Evolutionary conservation across 495 filamentous ascomycete species (phyloP).

Genomic region (Aspergillus incahuasiensis): DNA sequence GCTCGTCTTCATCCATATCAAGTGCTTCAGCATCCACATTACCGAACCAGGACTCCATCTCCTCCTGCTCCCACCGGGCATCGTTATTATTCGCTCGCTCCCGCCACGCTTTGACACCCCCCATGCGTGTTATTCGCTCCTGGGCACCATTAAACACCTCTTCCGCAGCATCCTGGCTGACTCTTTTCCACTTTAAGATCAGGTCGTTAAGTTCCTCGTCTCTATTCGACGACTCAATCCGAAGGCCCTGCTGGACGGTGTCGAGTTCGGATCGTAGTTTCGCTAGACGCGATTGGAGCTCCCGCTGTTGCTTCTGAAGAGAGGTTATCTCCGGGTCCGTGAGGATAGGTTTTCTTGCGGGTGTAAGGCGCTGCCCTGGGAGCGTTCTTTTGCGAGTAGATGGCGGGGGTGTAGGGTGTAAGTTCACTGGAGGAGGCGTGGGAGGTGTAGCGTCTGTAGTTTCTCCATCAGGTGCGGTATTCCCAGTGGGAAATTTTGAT

Average conservation of each 20-base stretch:
- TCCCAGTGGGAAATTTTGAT: not conserved
- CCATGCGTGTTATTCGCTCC: conserved; percentile 47
- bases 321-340: conserved; percentile 18
- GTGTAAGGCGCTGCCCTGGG: not conserved
- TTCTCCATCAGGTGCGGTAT: not conserved
- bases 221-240: conserved; percentile 40
- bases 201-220: conserved; percentile 46
- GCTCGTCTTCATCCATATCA: conserved; percentile 26
- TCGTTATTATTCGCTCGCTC: conserved; percentile 39
- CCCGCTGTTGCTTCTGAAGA: conserved; percentile 19
- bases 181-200: conserved; percentile 43
- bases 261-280: conserved; percentile 40
- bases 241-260: conserved; percentile 44
- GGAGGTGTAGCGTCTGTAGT: not conserved
- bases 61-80: conserved; percentile 30
- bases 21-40: conserved; percentile 7
- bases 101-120: conserved; percentile 53
- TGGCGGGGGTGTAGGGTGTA: conserved; percentile 1
- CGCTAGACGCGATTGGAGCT: conserved; percentile 30
- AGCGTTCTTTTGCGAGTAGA: conserved; percentile 14
- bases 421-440: not conserved
- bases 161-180: conserved; percentile 49
- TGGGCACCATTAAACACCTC: conserved; percentile 43
- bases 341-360: conserved; percentile 9
- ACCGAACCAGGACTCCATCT: conserved; percentile 20